These are phyloP conservation scores for Lecanicillium sp. DNA, from an alignment of 2,329 filamentous ascomycete species.

Conservation along the genomic window DNA sequence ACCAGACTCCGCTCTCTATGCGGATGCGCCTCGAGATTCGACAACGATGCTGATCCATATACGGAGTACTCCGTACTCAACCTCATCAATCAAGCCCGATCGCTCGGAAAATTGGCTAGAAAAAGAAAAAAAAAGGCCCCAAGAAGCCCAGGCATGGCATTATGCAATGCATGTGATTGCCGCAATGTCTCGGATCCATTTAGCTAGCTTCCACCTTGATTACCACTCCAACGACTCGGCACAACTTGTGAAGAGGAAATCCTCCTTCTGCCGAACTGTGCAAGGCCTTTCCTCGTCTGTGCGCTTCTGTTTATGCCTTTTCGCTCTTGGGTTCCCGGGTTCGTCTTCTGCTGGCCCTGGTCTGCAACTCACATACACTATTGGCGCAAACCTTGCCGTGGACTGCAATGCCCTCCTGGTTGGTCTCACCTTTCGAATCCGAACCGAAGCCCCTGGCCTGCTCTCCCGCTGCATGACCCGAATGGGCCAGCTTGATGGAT, in stretches of 20 bases:
- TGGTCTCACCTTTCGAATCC: neutral
- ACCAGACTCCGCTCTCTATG: too few species aligned
- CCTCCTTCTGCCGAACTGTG: too few species aligned
- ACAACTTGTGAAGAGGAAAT: too few species aligned
- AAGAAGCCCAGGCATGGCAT: neutral
- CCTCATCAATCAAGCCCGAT: neutral
- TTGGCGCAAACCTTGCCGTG: neutral
- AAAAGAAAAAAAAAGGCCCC: neutral
- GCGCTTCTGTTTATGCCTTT: constrained; percentile 3
- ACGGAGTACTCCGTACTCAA: neutral
- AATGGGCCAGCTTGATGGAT: neutral
- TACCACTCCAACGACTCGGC: too few species aligned
- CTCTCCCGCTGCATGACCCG: neutral
- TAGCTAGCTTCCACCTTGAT: too few species aligned
- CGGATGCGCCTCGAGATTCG: neutral
- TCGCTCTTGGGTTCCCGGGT: neutral
- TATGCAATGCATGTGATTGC: neutral
- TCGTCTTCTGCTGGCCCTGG: too few species aligned
- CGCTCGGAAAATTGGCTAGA: neutral
- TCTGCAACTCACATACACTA: too few species aligned
- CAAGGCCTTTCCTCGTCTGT: too few species aligned
- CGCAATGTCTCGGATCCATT: neutral
- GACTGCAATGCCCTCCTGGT: neutral
- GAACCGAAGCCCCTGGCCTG: neutral
- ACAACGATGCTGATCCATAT: neutral